Evolutionary conservation across 1,139 yeast species (phyloP).

Genomic region (Suhomyces taliae): DNA sequence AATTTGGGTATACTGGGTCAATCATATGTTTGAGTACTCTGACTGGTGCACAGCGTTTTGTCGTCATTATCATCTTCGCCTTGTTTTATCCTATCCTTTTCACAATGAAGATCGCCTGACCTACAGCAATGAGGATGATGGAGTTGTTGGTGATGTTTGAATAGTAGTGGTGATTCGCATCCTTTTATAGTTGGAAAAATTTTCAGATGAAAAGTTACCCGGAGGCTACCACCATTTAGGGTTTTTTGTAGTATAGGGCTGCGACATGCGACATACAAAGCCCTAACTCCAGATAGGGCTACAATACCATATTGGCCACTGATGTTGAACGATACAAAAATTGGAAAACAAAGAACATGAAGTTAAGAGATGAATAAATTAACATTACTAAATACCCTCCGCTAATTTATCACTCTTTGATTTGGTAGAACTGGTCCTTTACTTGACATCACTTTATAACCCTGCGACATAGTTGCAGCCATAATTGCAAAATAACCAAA

Average conservation of each 20-base stretch:
- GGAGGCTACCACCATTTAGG: neutral
- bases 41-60: slow-evolving; percentile 57
- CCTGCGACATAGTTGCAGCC: too few species aligned
- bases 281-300: too few species aligned
- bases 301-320: too few species aligned
- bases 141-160: too few species aligned
- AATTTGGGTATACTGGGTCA: slow-evolving; percentile 53
- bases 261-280: neutral
- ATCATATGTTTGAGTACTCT: slow-evolving; percentile 47
- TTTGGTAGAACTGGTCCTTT: too few species aligned
- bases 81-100: slow-evolving; percentile 11
- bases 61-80: slow-evolving; percentile 29
- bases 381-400: too few species aligned
- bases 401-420: too few species aligned
- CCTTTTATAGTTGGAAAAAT: slow-evolving; percentile 9
- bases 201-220: slow-evolving; percentile 4
- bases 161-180: neutral
- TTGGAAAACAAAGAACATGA: too few species aligned
- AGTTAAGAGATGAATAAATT: too few species aligned
- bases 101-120: slow-evolving; percentile 17
- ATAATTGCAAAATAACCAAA: too few species aligned
- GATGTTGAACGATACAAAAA: too few species aligned
- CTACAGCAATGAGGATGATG: slow-evolving; percentile 7
- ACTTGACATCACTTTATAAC: too few species aligned
- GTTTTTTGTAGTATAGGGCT: neutral